Conservation (phyloP, 192 early-diverging fungal genomes). For the Mortierella claussenii region DNA sequence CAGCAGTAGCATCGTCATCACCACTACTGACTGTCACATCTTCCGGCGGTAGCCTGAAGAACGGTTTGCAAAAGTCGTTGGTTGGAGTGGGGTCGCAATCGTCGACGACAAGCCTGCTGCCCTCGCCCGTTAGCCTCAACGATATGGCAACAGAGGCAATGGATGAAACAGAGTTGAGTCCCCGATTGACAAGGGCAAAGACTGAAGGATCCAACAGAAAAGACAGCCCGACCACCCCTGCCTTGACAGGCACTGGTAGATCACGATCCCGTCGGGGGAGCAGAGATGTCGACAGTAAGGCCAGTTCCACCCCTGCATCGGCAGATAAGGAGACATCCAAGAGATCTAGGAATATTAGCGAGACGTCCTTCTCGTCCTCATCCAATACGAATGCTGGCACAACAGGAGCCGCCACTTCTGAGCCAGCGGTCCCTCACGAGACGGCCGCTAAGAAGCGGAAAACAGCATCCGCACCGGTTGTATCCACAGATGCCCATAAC, state of each 20-base stretch:
- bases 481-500: constrained; percentile 7
- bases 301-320: neutral
- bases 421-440: neutral
- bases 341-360: constrained; percentile 21
- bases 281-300: constrained; percentile 28
- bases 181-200: constrained; percentile 36
- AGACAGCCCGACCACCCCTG: constrained; percentile 27
- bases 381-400: neutral
- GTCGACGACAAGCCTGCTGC: constrained; percentile 7
- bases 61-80: constrained; percentile 19
- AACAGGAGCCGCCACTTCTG: neutral
- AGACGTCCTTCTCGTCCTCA: constrained; percentile 7
- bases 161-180: constrained; percentile 40
- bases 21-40: neutral
- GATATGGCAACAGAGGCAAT: constrained; percentile 30
- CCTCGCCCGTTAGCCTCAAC: constrained; percentile 28
- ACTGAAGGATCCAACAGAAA: constrained; percentile 18
- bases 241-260: neutral
- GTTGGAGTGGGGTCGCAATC: constrained; percentile 5
- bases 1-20: neutral
- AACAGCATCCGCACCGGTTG: neutral
- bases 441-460: constrained; percentile 15
- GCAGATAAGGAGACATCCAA: constrained; percentile 14
- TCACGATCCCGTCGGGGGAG: constrained; percentile 48
- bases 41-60: constrained; percentile 15